Base-by-base conservation (phyloP, 805 yeast species). In the Hanseniaspora jakobsenii region DNA sequence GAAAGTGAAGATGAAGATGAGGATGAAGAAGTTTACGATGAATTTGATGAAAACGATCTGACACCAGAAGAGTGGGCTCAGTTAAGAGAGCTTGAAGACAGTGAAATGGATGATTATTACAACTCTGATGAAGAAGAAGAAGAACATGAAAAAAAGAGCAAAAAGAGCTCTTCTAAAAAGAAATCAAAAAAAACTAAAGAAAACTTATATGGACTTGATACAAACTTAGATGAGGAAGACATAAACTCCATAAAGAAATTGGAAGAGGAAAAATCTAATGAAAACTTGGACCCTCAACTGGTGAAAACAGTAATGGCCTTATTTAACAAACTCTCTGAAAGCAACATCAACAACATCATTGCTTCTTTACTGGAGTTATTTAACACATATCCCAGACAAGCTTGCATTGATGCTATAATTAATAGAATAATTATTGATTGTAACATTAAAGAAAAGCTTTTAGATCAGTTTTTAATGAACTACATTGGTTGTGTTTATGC, bases 241-340 rank as follows among this genome's bases (percentile, higher is more conserved):
- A 36, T 21, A 22, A 13, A 53, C 51, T 1, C 31, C 7, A 34
- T 35, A 3, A 27, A 35, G 14, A 14, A 23, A 6, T 17, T 42
- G 7, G 42, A 51, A 4, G 19, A 48, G 3, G 40, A 30, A 6
- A 22, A 18, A 21, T 16, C n/a, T 12, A 35, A 26, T 19, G 41
- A 30, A 30, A 27, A 27, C 13, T 6, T 16, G 4, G 38, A 41
- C 4, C 64, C 70, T 44, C 71, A 67, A 29, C 63, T 87, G 29
- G 70, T 71, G 44, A 74, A 77, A 52, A 64, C 75, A 4, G 71
- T 87, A 38, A 91, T 86, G 54, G 87, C 96, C 48, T 76, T 85
- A 1, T 66, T 91, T 54, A 91, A 91, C 59, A 80, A 77, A 59
- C 68, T 91, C n/a, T 81, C 95, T 1, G 97, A 89, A 53, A 77